Conservation (phyloP, 2,329 filamentous ascomycete species). For the Phaeophleospora eucalypticola region DNA sequence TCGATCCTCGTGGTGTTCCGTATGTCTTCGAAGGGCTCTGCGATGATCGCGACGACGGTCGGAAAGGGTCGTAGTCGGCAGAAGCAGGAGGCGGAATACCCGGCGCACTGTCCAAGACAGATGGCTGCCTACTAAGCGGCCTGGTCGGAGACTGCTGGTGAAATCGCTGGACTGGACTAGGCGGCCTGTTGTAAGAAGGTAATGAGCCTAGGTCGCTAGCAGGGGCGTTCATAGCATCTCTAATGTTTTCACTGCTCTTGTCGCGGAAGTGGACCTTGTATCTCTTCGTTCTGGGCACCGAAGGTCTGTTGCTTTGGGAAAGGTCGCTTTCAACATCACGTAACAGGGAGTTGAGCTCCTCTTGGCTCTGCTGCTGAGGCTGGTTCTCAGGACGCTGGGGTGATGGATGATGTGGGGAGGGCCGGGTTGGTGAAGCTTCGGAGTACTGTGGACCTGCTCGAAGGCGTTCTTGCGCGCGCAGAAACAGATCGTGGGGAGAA, state of each 20-base stretch:
- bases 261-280: constrained; percentile 32
- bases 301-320: constrained; percentile 16
- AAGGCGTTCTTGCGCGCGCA: constrained; percentile 26
- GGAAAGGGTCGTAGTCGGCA: constrained; percentile 61
- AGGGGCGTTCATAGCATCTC: constrained; percentile 12
- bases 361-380: constrained; percentile 22
- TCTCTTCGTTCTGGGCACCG: constrained; percentile 24
- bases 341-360: constrained; percentile 42
- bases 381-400: constrained; percentile 15
- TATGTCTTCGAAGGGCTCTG: constrained; percentile 45
- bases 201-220: constrained; percentile 27
- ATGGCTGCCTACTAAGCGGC: constrained; percentile 46
- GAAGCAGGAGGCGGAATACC: constrained; percentile 56
- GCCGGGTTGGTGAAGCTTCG: constrained; percentile 3
- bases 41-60: constrained; percentile 49
- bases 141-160: constrained; percentile 41
- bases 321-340: constrained; percentile 37
- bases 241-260: constrained; percentile 25
- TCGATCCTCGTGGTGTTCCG: constrained; percentile 39
- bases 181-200: constrained; percentile 35
- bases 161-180: constrained; percentile 43
- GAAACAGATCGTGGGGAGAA: constrained; percentile 38
- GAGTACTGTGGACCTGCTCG: constrained; percentile 15
- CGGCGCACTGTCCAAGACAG: constrained; percentile 49
- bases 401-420: constrained; percentile 5